These are phyloP conservation scores for Conoideocrella luteorostrata DNA, from an alignment of 2,329 filamentous ascomycete species.

Conservation along the genomic window DNA sequence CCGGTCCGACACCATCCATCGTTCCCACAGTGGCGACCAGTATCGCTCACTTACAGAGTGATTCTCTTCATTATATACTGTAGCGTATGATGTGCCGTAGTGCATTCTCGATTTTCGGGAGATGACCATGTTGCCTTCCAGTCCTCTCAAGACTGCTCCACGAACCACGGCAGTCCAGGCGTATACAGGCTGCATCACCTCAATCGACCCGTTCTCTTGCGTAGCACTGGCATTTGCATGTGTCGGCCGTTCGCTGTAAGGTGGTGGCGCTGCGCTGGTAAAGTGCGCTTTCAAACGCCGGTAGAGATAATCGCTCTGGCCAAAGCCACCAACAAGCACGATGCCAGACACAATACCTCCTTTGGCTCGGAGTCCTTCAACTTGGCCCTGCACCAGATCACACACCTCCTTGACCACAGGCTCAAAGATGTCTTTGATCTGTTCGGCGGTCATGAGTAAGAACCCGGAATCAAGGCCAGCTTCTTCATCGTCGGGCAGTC, in stretches of 20 bases:
- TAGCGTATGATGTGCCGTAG: constrained; percentile 77
- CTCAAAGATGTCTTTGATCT: constrained; percentile 68
- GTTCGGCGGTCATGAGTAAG: constrained; percentile 61
- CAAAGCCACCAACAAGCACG: constrained; percentile 75
- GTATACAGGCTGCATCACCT: constrained; percentile 77
- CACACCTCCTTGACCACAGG: constrained; percentile 67
- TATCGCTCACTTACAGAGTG: constrained; percentile 69
- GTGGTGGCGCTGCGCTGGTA: constrained; percentile 48
- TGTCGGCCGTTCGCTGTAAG: constrained; percentile 64
- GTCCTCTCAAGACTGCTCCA: constrained; percentile 66
- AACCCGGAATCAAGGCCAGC: constrained; percentile 71
- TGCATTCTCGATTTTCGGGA: constrained; percentile 67
- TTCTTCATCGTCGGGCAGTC: constrained; percentile 68
- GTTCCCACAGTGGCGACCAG: constrained; percentile 73
- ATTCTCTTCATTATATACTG: constrained; percentile 69
- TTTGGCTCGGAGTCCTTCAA: constrained; percentile 54
- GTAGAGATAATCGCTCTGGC: constrained; percentile 72
- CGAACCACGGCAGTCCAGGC: constrained; percentile 77
- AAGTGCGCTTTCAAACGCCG: constrained; percentile 65
- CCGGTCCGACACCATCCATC: constrained; percentile 76
- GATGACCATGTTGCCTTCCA: constrained; percentile 75
- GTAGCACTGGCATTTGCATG: constrained; percentile 47
- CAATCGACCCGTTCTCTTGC: constrained; percentile 52
- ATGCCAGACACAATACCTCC: constrained; percentile 65
- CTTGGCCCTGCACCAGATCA: constrained; percentile 61